phyloP scores from a whole-genome alignment of 768 basidiomycete genomes.

The Rubroboletus pulcherrimus region DNA sequence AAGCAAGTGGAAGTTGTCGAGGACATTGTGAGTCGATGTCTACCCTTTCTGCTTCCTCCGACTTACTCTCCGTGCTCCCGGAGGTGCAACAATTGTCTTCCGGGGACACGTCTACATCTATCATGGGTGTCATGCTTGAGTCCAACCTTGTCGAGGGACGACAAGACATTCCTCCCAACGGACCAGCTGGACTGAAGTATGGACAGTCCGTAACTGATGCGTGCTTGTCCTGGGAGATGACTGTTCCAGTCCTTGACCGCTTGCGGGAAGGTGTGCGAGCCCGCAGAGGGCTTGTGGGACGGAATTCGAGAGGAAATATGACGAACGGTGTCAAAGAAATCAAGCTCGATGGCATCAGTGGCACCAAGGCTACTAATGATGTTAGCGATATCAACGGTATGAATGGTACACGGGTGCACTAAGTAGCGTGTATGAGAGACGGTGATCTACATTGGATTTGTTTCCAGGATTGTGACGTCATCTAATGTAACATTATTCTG shows the following conservation, averaged over 20 bases:
- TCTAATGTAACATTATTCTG: neutral
- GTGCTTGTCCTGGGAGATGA: slow-evolving; percentile 88
- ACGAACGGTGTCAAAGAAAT: slow-evolving; percentile 6
- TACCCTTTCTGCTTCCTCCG: neutral
- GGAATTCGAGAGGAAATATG: slow-evolving; percentile 17
- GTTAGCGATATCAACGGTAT: slow-evolving; percentile 16
- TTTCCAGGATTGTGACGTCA: slow-evolving; percentile 8
- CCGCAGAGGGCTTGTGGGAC: slow-evolving; percentile 52
- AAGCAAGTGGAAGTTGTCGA: slow-evolving; percentile 88
- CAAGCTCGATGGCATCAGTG: slow-evolving; percentile 13
- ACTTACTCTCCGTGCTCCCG: slow-evolving; percentile 13
- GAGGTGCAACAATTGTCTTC: slow-evolving; percentile 73
- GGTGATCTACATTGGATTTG: neutral
- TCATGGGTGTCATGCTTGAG: slow-evolving; percentile 96
- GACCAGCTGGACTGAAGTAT: slow-evolving; percentile 69
- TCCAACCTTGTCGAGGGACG: slow-evolving; percentile 86
- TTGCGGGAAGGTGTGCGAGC: slow-evolving; percentile 86
- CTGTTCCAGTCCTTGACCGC: slow-evolving; percentile 75
- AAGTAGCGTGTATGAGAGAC: neutral
- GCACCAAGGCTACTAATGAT: slow-evolving; percentile 13
- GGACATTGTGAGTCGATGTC: slow-evolving; percentile 62
- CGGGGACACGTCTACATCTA: slow-evolving; percentile 63
- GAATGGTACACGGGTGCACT: slow-evolving; percentile 15
- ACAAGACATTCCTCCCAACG: slow-evolving; percentile 75
- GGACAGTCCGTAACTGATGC: slow-evolving; percentile 88